Evolutionary conservation across 768 basidiomycete species (phyloP), one percentile per base, ranked within the genome.

Genomic region (Russula earlei): DNA sequence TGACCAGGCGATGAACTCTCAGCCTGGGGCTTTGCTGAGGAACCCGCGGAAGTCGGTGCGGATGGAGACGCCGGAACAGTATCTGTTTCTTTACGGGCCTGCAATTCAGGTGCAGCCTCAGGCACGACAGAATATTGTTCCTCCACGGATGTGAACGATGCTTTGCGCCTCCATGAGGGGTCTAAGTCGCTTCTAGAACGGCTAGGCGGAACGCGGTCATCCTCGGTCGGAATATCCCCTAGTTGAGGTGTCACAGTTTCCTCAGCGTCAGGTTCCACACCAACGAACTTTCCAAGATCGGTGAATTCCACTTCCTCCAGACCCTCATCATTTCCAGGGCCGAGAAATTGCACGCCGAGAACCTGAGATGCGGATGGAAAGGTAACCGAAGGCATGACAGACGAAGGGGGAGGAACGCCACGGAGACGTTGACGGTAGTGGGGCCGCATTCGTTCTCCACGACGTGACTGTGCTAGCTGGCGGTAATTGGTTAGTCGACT

Each of bases 271-370:
- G 66, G 49, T 27, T 68, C 68, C 45, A 70, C 70, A 27, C 78
- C 82, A 11, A 86, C 74, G 56, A 91, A 79, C 69, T 80, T 84
- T 41, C 75, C 85, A 66, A 90, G 74, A 45, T 91, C 87, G 2
- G 78, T 78, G 62, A 89, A 91, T 64, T 91, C 87, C 7, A 91
- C 79, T n/a, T 86, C 78, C 63, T 90, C 87, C 3, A 90, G 75
- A 52, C 82, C 77, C 62, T 84, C 85, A 20, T 77, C 79, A 4
- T 75, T 67, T 52, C 70, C 68, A 40, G 74, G 68, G 17, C 71
- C 70, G n/a, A 85, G 58, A 10, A 67, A 58, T 17, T 67, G 67
- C n/a, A 67, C 56, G 41, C 68, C 72, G 25, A 69, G 67, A 10
- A 77, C 63, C 29, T 69, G 37, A 15, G 68, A 63, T 12, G 66